Percentiles rank a stretch among this genome's conserved stretches.
Evolutionary conservation across 257 asterid species (phyloP).

Genomic region (Plectranthus barbatus): DNA sequence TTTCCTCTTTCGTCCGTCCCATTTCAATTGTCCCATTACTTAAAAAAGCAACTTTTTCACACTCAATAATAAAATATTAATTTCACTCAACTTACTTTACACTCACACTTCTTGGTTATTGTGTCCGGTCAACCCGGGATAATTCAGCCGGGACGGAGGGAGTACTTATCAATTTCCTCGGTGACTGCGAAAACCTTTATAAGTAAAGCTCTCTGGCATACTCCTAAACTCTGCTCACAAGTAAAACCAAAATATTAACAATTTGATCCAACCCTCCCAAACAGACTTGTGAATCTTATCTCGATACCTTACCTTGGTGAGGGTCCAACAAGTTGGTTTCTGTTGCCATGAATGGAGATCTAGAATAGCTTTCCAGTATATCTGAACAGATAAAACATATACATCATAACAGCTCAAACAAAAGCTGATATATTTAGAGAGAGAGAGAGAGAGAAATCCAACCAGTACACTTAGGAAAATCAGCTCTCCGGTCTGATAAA

Average conservation of each 20-base stretch:
- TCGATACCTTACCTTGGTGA: slow-evolving; percentile 37
- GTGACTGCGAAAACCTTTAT: slow-evolving; percentile 38
- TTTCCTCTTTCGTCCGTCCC: too few species aligned
- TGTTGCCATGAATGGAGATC: slow-evolving; percentile 57
- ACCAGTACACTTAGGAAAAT: slow-evolving; percentile 56
- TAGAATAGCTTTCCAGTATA: slow-evolving; percentile 52
- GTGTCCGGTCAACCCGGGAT: too few species aligned
- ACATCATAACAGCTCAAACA: neutral
- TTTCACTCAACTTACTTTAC: too few species aligned
- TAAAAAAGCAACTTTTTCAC: too few species aligned
- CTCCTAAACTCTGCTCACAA: slow-evolving; percentile 36
- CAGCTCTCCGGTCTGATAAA: slow-evolving; percentile 67
- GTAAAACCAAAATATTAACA: slow-evolving; percentile 2
- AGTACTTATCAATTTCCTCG: slow-evolving; percentile 15
- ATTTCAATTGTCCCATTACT: too few species aligned
- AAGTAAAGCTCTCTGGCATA: slow-evolving; percentile 33
- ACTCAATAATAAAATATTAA: too few species aligned
- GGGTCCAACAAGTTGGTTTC: slow-evolving; percentile 37
- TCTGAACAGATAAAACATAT: slow-evolving; percentile 27
- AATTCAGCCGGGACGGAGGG: too few species aligned
- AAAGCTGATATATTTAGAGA: neutral
- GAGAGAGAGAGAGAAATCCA: slow-evolving; percentile 1
- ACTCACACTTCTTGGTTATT: too few species aligned
- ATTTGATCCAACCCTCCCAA: neutral
- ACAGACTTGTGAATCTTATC: slow-evolving; percentile 7